phyloP scores from a whole-genome alignment of 208 protist genomes.

The Acanthamoeba lugdunensis region DNA sequence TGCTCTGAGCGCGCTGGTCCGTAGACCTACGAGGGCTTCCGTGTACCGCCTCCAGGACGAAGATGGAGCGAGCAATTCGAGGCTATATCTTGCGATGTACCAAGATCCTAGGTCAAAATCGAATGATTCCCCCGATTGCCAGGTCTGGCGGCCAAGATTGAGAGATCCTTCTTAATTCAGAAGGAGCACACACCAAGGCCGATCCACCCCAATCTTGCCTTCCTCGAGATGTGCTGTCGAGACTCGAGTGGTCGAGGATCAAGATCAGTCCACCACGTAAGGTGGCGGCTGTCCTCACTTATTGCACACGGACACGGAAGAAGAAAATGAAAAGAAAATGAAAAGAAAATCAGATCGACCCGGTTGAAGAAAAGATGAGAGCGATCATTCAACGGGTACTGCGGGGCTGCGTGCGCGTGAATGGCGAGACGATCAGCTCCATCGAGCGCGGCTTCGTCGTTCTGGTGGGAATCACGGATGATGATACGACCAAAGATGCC shows the following conservation, averaged over 20 bases:
- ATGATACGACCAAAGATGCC: constrained; percentile 76
- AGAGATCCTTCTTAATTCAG: no score
- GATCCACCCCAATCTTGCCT: not conserved
- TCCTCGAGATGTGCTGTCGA: not conserved
- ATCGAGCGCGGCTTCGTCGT: constrained; percentile 80
- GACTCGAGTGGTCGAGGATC: not conserved
- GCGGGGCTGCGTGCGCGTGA: constrained; percentile 76
- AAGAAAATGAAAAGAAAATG: not conserved
- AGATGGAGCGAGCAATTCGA: not conserved
- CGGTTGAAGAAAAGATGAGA: constrained; percentile 69
- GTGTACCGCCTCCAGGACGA: constrained; percentile 20
- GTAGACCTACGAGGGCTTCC: constrained; percentile 10
- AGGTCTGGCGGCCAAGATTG: no score
- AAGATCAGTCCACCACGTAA: not conserved
- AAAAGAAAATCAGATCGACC: not conserved
- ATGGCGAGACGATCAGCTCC: constrained; percentile 76
- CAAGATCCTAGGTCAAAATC: not conserved
- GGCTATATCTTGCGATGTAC: not conserved
- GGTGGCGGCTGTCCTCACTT: not conserved
- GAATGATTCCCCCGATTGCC: no score
- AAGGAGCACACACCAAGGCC: not conserved
- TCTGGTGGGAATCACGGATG: constrained; percentile 78
- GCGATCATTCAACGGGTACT: constrained; percentile 81
- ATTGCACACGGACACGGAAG: not conserved
- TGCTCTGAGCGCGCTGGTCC: constrained; percentile 8